phyloP scores from a whole-genome alignment of 2,329 filamentous ascomycete species.

The Monilinia polystroma region DNA sequence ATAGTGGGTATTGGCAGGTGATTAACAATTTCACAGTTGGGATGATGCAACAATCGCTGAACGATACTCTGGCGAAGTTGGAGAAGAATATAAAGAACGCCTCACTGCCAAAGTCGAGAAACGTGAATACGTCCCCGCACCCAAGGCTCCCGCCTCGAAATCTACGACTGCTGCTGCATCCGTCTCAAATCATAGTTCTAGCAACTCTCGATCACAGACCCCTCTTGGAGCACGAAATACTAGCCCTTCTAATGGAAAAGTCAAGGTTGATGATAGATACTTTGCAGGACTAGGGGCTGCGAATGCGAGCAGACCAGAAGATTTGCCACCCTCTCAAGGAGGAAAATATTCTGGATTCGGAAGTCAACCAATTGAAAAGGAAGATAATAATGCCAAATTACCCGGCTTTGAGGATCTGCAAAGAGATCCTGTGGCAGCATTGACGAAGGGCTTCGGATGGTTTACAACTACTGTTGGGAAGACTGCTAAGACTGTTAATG shows the following conservation, averaged over 20 bases:
- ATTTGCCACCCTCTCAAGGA: constrained; percentile 81
- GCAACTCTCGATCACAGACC: constrained; percentile 27
- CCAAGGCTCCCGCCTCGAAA: constrained; percentile 47
- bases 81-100: constrained; percentile 94
- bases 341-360: constrained; percentile 93
- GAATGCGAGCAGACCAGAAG: constrained; percentile 73
- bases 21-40: constrained; percentile 44
- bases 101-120: constrained; percentile 85
- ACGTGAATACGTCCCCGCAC: constrained; percentile 75
- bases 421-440: constrained; percentile 81
- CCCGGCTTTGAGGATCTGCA: constrained; percentile 85
- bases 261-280: constrained; percentile 78
- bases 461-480: constrained; percentile 84
- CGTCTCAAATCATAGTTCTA: constrained; percentile 18
- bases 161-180: constrained; percentile 19
- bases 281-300: constrained; percentile 82
- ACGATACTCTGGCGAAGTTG: constrained; percentile 83
- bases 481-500: constrained; percentile 87
- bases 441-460: constrained; percentile 94
- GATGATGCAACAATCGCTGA: constrained; percentile 89
- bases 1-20: background rate
- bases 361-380: constrained; percentile 58
- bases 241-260: constrained; percentile 46
- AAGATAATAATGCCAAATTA: constrained; percentile 48
- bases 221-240: constrained; percentile 31